Percentiles rank a stretch among this genome's conserved stretches.
Evolutionary conservation across 352 stramenopile genomes (phyloP).

Genomic region (Phytophthora pinifolia): DNA sequence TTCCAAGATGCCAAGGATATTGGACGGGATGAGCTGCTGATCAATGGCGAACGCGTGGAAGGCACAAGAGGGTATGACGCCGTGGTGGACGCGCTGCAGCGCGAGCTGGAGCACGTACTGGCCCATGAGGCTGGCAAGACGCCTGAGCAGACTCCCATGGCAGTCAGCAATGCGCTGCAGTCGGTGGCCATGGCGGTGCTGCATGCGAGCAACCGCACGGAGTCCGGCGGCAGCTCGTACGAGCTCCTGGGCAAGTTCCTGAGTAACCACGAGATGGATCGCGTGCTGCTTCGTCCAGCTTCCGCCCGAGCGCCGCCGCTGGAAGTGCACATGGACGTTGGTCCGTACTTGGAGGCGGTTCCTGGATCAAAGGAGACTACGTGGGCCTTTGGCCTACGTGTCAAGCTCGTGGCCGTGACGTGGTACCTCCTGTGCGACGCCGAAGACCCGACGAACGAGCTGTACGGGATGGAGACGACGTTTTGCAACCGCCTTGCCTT

Average conservation of each 20-base stretch:
- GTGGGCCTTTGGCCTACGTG: constrained; percentile 70
- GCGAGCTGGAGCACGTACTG: constrained; percentile 43
- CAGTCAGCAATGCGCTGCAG: constrained; percentile 35
- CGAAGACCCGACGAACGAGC: constrained; percentile 58
- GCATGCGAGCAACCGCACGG: constrained; percentile 76
- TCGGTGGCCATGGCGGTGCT: constrained; percentile 28
- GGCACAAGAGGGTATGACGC: constrained; percentile 62
- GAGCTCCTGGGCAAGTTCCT: constrained; percentile 67
- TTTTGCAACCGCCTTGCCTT: constrained; percentile 70
- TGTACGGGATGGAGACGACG: constrained; percentile 54
- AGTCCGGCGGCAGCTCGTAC: constrained; percentile 72
- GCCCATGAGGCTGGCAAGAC: constrained; percentile 27
- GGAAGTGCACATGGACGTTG: constrained; percentile 56
- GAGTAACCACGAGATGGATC: constrained; percentile 50
- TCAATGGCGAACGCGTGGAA: constrained; percentile 53
- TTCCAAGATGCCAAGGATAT: constrained; percentile 86
- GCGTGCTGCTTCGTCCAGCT: constrained; percentile 62
- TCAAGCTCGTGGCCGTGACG: constrained; percentile 49
- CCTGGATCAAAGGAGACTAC: constrained; percentile 11
- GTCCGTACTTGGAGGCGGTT: constrained; percentile 41
- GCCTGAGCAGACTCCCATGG: constrained; percentile 34
- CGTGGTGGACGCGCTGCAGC: constrained; percentile 48
- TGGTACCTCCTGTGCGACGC: constrained; percentile 76
- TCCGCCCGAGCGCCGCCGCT: constrained; percentile 64
- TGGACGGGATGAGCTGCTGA: constrained; percentile 65